These are phyloP conservation scores for Zygoascus biomembranicola DNA, from an alignment of 805 yeast genomes.

Conservation along the genomic window DNA sequence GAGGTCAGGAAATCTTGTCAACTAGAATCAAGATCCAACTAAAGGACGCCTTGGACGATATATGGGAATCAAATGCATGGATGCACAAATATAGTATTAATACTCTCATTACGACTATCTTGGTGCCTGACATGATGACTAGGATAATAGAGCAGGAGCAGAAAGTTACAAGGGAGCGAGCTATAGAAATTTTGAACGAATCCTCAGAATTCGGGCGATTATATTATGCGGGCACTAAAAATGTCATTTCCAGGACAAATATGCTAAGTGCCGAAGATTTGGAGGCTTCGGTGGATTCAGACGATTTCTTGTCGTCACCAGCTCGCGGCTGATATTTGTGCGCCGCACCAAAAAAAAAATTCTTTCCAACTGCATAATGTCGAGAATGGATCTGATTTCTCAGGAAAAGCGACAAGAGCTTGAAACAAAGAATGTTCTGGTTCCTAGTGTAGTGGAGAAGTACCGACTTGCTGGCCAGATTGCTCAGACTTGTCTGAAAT, in stretches of 20 bases:
- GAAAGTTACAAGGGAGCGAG: neutral
- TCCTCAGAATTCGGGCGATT: conserved; percentile 3
- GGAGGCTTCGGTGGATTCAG: neutral
- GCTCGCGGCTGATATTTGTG: neutral
- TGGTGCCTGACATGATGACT: conserved; percentile 5
- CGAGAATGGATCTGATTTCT: neutral
- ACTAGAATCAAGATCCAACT: neutral
- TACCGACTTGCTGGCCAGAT: conserved; percentile 86
- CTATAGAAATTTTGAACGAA: neutral
- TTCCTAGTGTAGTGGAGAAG: conserved; percentile 58
- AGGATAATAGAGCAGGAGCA: conserved; percentile 3
- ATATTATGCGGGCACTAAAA: neutral
- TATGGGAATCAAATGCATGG: neutral
- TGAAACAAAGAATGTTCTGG: conserved; percentile 62
- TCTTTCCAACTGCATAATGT: neutral
- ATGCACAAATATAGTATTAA: conserved; percentile 1
- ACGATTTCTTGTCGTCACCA: neutral
- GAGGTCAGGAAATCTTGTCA: neutral
- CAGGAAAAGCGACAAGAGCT: conserved; percentile 21
- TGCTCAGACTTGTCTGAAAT: conserved; percentile 70
- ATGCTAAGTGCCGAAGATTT: neutral
- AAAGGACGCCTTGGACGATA: neutral
- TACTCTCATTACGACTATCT: neutral
- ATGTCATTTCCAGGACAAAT: neutral
- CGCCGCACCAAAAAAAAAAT: neutral